Evolutionary conservation across 1,139 yeast species (phyloP).

Genomic region (Sugiyamaella xylanicola): DNA sequence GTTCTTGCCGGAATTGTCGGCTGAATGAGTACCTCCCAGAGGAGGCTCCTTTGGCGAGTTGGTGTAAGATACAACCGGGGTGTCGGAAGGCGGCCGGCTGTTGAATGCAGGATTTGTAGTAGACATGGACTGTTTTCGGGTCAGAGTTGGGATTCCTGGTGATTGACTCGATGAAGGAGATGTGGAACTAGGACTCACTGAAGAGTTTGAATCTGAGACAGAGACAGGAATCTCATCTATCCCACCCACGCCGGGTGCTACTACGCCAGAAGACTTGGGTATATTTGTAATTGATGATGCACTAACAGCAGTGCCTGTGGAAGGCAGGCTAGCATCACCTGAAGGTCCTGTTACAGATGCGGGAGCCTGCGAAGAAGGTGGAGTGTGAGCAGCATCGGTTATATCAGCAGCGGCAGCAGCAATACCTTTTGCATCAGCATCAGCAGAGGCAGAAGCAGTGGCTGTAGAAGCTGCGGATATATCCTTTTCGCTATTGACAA

Average conservation of each 20-base stretch:
- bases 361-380: background rate
- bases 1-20: conserved; percentile 14
- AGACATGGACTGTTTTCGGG: conserved; percentile 5
- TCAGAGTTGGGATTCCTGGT: background rate
- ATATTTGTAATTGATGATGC: background rate
- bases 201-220: background rate
- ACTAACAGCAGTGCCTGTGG: background rate
- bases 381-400: too few relatives aligned
- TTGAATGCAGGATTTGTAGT: conserved; percentile 24
- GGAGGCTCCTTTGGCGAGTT: conserved; percentile 29
- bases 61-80: conserved; percentile 32
- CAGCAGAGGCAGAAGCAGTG: too few relatives aligned
- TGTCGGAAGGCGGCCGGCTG: conserved; percentile 34
- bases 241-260: background rate
- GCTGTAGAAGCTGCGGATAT: too few relatives aligned
- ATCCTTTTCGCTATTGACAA: too few relatives aligned
- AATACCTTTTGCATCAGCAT: too few relatives aligned
- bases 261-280: background rate
- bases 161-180: background rate
- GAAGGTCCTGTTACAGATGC: too few relatives aligned
- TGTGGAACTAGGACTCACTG: background rate
- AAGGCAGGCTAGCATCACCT: too few relatives aligned
- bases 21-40: conserved; percentile 4
- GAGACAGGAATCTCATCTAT: background rate
- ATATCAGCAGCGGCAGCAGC: too few relatives aligned